Base-by-base conservation (phyloP, 2,329 filamentous ascomycete genomes). In the Juglanconis oblonga region DNA sequence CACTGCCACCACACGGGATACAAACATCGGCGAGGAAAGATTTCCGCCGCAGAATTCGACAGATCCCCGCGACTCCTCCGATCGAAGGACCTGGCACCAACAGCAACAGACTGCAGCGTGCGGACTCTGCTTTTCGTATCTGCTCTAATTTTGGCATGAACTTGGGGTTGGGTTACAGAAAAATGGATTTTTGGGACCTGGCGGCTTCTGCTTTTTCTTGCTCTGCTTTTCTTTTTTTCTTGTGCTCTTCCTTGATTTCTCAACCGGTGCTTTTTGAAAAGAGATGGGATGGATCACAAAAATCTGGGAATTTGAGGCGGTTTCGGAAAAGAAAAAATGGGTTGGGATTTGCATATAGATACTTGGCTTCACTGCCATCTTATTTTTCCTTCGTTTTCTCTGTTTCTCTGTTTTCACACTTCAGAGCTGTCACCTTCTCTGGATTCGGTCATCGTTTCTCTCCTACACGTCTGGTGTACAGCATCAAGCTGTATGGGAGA, bases 271-370 rank as follows among this genome's bases (percentile, higher is more conserved):
- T 57, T 61, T 47, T 58, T 50, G 58, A 55, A 62, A 42, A 50
- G 52, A 62, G 53, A 50, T 58, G 62, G 62, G 49, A 56, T 38
- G 59, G 56, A 50, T 42, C 44, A 54, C 49, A 55, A 64, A 64
- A 58, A 55, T 5, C 5, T 42, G 52, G 48, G 42, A 38, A 53
- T 57, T 59, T 62, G 58, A 58, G 42, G 58, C 61, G 58, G 57
- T 57, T 61, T 14, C 63, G 65, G 55, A 61, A 67, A 66, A 63
- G 64, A 57, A 62, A 64, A 64, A 59, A 66, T 47, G 57, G 63
- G 65, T 53, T 57, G 64, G 68, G 64, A 64, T 9, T 38, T 62
- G 67, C 67, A 69, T 69, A 69, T 69, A 69, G 68, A 69, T 60
- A 40, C 53, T 62, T 32, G 47, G 61, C 61, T 62, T 65, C 56